These are phyloP conservation scores for Myochromella boudieri DNA, from an alignment of 768 basidiomycete genomes.

Conservation along the genomic window DNA sequence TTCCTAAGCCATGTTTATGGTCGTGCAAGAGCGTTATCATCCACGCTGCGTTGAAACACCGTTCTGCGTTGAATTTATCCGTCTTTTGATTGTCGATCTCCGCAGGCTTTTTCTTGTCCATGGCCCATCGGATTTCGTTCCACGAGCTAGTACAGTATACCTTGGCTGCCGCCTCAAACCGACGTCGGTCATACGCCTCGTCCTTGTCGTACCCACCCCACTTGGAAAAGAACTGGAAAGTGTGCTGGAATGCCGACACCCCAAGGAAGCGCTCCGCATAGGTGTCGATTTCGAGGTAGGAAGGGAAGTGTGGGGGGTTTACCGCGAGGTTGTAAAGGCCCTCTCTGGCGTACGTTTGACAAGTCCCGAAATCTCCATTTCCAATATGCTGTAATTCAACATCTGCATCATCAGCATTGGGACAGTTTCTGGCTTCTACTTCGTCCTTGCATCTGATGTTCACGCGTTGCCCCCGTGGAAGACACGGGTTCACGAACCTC, in stretches of 20 bases:
- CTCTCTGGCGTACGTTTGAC: too few species aligned
- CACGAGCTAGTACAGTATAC: conserved; percentile 2
- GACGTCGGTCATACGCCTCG: neutral
- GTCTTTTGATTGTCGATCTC: too few species aligned
- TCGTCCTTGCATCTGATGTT: too few species aligned
- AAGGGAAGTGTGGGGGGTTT: too few species aligned
- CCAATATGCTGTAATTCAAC: too few species aligned
- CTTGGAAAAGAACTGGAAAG: neutral
- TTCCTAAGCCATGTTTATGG: neutral
- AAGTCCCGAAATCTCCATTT: too few species aligned
- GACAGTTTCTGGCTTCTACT: too few species aligned
- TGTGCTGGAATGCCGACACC: conserved; percentile 2
- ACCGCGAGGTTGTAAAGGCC: too few species aligned
- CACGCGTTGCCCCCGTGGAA: too few species aligned
- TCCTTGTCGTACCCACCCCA: neutral
- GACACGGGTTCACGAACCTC: too few species aligned
- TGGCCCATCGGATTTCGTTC: neutral
- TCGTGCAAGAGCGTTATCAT: conserved; percentile 3
- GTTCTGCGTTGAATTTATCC: neutral
- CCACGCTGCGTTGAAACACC: conserved; percentile 6
- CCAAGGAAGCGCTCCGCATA: conserved; percentile 1
- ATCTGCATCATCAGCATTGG: too few species aligned
- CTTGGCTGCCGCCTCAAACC: neutral
- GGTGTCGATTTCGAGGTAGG: conserved; percentile 4
- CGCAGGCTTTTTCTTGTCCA: too few species aligned